These are phyloP conservation scores for Melaleuca alternifolia DNA, from an alignment of 345 rosid genomes.

Conservation along the genomic window DNA sequence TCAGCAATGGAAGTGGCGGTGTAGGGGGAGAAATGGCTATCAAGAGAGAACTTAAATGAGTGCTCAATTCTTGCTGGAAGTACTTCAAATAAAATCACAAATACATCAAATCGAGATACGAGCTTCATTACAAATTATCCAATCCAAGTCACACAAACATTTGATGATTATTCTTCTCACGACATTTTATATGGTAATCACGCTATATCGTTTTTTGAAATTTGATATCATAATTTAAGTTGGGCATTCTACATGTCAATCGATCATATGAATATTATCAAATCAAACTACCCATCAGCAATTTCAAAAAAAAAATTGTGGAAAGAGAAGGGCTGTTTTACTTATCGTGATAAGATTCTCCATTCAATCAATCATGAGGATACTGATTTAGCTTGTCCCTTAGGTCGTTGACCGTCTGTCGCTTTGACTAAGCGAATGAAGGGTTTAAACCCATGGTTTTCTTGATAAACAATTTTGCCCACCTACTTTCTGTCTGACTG, in stretches of 20 bases:
- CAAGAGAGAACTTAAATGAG: background rate
- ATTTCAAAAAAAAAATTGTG: background rate
- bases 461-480: background rate
- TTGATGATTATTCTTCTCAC: background rate
- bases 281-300: background rate
- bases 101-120: no score
- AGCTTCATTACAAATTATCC: background rate
- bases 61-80: background rate
- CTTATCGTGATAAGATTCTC: background rate
- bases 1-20: background rate
- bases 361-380: background rate
- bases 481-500: background rate
- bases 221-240: background rate
- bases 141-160: background rate
- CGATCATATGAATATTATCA: background rate
- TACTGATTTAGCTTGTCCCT: background rate
- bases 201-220: no score
- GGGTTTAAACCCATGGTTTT: background rate
- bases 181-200: no score
- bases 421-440: background rate
- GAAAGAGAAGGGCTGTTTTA: background rate
- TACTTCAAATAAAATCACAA: background rate
- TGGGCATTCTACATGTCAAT: background rate
- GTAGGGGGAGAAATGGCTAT: background rate
- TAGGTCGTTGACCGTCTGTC: background rate